These are phyloP conservation scores for Daldinia loculata DNA, from an alignment of 495 filamentous ascomycete species.

Conservation along the genomic window DNA sequence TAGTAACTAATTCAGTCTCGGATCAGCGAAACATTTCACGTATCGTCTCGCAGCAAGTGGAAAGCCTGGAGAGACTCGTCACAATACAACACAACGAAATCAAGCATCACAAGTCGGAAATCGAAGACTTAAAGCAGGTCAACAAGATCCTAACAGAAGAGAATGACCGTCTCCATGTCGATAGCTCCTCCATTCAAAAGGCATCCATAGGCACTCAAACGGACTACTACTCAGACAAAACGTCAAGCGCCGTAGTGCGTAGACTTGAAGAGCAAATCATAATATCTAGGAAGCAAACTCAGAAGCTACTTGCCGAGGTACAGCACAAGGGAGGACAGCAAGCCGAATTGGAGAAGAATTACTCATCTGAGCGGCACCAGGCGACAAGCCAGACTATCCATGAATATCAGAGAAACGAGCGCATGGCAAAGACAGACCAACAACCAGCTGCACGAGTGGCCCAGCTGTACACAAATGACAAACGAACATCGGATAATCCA, in stretches of 20 bases:
- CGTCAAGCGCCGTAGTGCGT: neutral
- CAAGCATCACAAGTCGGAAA: constrained; percentile 4
- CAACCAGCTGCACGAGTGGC: neutral
- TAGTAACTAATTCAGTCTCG: neutral
- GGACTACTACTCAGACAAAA: neutral
- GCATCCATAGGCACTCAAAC: neutral
- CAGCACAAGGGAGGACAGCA: neutral
- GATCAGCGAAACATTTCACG: constrained; percentile 14
- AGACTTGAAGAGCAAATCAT: neutral
- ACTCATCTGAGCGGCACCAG: neutral
- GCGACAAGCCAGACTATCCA: neutral
- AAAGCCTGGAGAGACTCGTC: neutral
- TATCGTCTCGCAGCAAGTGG: constrained; percentile 9
- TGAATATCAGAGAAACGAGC: neutral
- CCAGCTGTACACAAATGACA: no score
- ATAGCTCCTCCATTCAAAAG: neutral
- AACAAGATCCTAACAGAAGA: constrained; percentile 10
- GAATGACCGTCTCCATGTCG: neutral
- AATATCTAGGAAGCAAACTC: neutral
- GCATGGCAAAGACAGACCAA: neutral
- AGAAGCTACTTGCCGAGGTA: neutral
- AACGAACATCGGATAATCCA: no score
- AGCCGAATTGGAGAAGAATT: neutral
- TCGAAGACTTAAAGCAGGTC: neutral
- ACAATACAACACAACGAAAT: constrained; percentile 25